phyloP scores from a whole-genome alignment of 2,329 filamentous ascomycete genomes.

The Penicillium sp. region DNA sequence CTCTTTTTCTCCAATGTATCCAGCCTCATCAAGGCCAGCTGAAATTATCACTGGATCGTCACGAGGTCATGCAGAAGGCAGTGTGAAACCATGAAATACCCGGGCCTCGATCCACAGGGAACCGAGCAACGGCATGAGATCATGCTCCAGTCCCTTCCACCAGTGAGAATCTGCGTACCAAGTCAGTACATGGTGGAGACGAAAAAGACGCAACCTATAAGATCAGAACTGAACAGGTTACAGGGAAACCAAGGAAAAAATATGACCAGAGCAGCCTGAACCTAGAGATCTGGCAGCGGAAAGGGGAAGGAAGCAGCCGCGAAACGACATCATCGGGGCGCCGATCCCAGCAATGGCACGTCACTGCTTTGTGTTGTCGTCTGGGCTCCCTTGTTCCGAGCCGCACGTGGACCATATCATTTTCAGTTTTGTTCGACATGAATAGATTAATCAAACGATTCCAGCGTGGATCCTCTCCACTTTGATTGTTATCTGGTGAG shows the following conservation, averaged over 20 bases:
- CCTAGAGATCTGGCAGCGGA: constrained; percentile 11
- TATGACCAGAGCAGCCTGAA: neutral
- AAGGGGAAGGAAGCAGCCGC: constrained; percentile 4
- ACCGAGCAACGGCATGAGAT: constrained; percentile 9
- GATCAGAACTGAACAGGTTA: neutral
- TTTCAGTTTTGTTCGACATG: neutral
- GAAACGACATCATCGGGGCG: constrained; percentile 21
- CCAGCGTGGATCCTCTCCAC: neutral
- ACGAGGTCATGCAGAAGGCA: neutral
- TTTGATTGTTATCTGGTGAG: neutral
- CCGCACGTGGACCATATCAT: constrained; percentile 10
- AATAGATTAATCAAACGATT: too few species aligned
- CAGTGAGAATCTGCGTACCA: neutral
- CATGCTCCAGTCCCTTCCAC: neutral
- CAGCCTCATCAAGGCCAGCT: neutral
- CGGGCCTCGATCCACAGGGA: constrained; percentile 8
- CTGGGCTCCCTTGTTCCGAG: neutral
- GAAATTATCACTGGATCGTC: neutral
- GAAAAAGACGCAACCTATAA: neutral
- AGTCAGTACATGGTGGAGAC: neutral
- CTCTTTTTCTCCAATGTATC: neutral
- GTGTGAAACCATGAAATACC: constrained; percentile 7
- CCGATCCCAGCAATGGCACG: constrained; percentile 16
- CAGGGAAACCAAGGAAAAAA: neutral
- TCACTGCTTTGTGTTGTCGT: constrained; percentile 5